phyloP scores from a whole-genome alignment of 495 filamentous ascomycete species.

The Hypoxylon cercidicola region DNA sequence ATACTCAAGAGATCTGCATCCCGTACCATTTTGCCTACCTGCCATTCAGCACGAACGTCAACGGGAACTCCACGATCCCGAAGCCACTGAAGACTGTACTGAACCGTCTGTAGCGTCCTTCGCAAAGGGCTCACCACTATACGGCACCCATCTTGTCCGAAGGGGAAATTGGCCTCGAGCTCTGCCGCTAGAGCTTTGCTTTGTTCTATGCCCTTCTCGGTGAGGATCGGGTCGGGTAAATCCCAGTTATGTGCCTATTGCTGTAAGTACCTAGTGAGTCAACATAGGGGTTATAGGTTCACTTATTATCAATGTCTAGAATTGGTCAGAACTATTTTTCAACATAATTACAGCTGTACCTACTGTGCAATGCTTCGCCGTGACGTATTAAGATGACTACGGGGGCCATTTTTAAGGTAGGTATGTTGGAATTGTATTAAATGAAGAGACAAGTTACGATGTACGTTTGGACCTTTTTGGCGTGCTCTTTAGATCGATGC shows the following conservation, averaged over 20 bases:
- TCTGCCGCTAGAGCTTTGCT: conserved; percentile 34
- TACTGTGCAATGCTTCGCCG: conserved; percentile 60
- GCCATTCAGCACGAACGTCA: conserved; percentile 60
- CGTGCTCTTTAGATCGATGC: conserved; percentile 19
- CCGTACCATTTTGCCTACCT: conserved; percentile 48
- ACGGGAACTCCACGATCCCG: conserved; percentile 54
- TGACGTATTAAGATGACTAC: conserved; percentile 61
- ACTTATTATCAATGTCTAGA: conserved; percentile 44
- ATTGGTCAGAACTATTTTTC: conserved; percentile 20
- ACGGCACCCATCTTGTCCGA: conserved; percentile 54
- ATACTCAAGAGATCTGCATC: background rate
- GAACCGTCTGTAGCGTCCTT: conserved; percentile 60
- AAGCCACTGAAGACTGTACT: conserved; percentile 56
- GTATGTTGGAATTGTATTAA: conserved; percentile 1
- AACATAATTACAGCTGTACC: conserved; percentile 16
- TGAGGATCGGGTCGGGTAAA: conserved; percentile 41
- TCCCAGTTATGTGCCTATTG: conserved; percentile 43
- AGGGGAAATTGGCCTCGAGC: conserved; percentile 41
- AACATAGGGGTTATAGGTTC: conserved; percentile 5
- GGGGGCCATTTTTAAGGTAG: conserved; percentile 50
- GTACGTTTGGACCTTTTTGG: conserved; percentile 17
- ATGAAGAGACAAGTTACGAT: conserved; percentile 12
- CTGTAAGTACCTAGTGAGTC: conserved; percentile 29
- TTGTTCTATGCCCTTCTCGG: conserved; percentile 40
- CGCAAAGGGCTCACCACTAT: conserved; percentile 62